These are phyloP conservation scores for Baorangia bicolor DNA, from an alignment of 768 basidiomycete species.

Conservation along the genomic window DNA sequence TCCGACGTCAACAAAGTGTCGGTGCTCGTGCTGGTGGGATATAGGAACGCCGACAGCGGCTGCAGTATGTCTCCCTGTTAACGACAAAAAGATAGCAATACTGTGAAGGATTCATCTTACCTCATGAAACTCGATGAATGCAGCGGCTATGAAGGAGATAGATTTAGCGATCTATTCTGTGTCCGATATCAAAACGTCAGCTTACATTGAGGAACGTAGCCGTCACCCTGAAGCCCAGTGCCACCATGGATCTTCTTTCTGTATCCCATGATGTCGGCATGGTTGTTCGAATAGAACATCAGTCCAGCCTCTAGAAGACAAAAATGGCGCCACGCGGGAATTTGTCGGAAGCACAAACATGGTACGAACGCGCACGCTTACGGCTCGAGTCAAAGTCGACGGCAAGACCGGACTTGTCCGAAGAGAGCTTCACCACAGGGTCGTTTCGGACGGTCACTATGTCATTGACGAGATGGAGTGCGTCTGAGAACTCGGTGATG, in stretches of 20 bases:
- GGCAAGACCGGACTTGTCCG: constrained; percentile 57
- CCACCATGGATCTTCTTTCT: constrained; percentile 78
- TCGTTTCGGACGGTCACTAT: constrained; percentile 32
- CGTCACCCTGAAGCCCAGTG: constrained; percentile 56
- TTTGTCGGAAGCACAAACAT: not conserved
- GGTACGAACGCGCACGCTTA: constrained; percentile 33
- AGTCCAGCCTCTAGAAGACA: constrained; percentile 58
- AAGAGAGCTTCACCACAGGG: constrained; percentile 53
- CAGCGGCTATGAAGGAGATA: constrained; percentile 45
- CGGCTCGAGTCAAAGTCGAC: constrained; percentile 70
- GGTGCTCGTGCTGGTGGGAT: constrained; percentile 51
- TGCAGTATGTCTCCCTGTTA: not conserved
- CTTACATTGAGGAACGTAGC: constrained; percentile 60
- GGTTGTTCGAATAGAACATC: constrained; percentile 71
- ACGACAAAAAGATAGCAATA: not conserved
- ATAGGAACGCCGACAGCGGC: constrained; percentile 66
- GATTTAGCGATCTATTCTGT: not conserved
- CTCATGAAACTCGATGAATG: constrained; percentile 69
- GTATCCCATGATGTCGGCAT: constrained; percentile 45
- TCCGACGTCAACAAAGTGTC: constrained; percentile 69
- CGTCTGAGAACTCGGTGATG: constrained; percentile 38
- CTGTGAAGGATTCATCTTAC: constrained; percentile 25
- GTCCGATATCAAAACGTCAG: constrained; percentile 1
- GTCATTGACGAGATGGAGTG: constrained; percentile 44
- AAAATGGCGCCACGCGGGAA: not conserved